phyloP scores from a whole-genome alignment of 352 stramenopile species.

The Elongisporangium senticosum region DNA sequence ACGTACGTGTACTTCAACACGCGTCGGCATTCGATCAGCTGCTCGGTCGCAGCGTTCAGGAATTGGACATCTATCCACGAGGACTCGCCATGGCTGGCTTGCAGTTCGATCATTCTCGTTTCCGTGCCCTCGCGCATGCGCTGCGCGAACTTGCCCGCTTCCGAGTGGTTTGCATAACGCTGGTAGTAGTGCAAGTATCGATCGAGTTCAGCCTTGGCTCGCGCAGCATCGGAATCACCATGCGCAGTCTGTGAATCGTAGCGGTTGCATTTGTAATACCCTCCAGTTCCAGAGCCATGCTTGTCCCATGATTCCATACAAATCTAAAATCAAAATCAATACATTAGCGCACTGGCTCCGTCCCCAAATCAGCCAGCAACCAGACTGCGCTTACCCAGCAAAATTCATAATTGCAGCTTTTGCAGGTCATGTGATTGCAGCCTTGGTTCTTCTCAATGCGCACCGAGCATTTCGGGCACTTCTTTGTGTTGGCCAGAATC shows the following conservation, averaged over 20 bases:
- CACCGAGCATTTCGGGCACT: constrained; percentile 97
- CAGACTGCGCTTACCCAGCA: constrained; percentile 85
- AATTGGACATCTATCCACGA: constrained; percentile 99
- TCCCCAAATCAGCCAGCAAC: not conserved
- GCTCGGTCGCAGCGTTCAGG: constrained; percentile 93
- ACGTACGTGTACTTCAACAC: constrained; percentile 99
- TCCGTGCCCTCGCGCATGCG: constrained; percentile 95
- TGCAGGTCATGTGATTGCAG: constrained; percentile 99
- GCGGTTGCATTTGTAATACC: constrained; percentile 99
- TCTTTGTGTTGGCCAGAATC: constrained; percentile 99
- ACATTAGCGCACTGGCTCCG: not conserved
- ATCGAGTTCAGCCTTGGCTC: constrained; percentile 96
- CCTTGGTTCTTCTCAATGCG: constrained; percentile 99
- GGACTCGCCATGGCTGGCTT: constrained; percentile 86
- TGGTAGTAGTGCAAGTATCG: constrained; percentile 99
- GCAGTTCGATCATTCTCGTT: constrained; percentile 93
- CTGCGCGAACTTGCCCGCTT: constrained; percentile 96
- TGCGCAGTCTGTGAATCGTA: constrained; percentile 78
- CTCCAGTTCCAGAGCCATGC: constrained; percentile 94
- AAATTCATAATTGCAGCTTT: constrained; percentile 93
- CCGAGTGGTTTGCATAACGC: constrained; percentile 95
- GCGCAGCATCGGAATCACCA: constrained; percentile 81
- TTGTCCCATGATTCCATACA: constrained; percentile 96
- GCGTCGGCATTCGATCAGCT: constrained; percentile 96
- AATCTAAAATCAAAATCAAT: constrained; percentile 29